Percentiles rank a stretch among this genome's conserved stretches.
phyloP scores from a whole-genome alignment of 2,329 filamentous ascomycete genomes.

The Fusarium citri region DNA sequence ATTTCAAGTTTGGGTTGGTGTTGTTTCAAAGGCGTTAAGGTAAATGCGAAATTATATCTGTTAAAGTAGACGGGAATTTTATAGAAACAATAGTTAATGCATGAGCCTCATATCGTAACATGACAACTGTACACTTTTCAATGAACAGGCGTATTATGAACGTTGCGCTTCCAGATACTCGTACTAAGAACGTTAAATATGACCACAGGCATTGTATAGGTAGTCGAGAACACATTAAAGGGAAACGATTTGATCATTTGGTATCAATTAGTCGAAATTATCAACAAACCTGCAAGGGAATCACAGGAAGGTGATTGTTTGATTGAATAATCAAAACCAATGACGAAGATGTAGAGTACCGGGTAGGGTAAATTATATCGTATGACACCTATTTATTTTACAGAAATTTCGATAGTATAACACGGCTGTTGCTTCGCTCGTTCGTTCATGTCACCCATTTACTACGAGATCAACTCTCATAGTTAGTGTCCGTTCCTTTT shows the following conservation, averaged over 20 bases:
- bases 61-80: neutral
- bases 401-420: constrained; percentile 10
- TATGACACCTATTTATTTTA: constrained; percentile 29
- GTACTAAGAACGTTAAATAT: no score
- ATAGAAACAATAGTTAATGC: neutral
- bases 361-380: constrained; percentile 3
- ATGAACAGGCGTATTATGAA: neutral
- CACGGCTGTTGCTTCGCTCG: neutral
- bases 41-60: neutral
- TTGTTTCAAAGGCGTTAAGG: constrained; percentile 9
- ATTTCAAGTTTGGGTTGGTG: constrained; percentile 2
- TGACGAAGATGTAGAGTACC: neutral
- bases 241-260: neutral
- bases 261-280: neutral
- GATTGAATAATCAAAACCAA: neutral
- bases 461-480: neutral
- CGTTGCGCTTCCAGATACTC: neutral
- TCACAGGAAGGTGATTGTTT: neutral
- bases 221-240: no score
- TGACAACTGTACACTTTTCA: neutral
- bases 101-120: neutral
- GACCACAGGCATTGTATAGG: no score
- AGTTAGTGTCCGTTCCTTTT: neutral
- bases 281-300: neutral
- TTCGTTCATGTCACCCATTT: neutral